Percentiles rank a stretch among this genome's conserved stretches.
Evolutionary conservation across 2,329 filamentous ascomycete species (phyloP).

Genomic region (Xylaria multiplex): DNA sequence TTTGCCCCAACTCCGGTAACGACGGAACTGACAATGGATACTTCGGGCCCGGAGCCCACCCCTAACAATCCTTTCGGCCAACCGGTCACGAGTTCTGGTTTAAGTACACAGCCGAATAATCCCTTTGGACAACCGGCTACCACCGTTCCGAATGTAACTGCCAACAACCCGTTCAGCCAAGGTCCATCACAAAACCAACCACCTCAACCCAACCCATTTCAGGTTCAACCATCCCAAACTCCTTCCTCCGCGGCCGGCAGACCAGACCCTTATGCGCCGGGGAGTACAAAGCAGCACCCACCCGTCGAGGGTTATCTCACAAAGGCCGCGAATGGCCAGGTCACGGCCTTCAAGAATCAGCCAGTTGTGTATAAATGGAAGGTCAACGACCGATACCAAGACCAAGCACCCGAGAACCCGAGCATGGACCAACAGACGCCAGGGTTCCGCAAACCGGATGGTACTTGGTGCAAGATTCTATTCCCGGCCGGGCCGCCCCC

Average conservation of each 20-base stretch:
- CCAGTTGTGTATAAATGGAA: constrained; percentile 66
- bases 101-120: constrained; percentile 35
- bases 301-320: constrained; percentile 56
- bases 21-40: constrained; percentile 45
- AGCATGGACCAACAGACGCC: constrained; percentile 50
- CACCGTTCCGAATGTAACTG: constrained; percentile 20
- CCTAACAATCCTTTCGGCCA: constrained; percentile 45
- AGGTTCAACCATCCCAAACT: constrained; percentile 30
- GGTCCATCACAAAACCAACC: constrained; percentile 23
- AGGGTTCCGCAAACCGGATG: constrained; percentile 61
- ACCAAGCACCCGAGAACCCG: constrained; percentile 27
- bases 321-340: constrained; percentile 54
- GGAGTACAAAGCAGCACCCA: constrained; percentile 58
- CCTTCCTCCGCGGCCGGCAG: constrained; percentile 32
- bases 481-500: constrained; percentile 76
- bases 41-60: constrained; percentile 40
- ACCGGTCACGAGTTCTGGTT: constrained; percentile 15
- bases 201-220: constrained; percentile 26
- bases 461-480: constrained; percentile 72
- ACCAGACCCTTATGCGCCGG: constrained; percentile 56
- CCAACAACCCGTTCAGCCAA: constrained; percentile 45
- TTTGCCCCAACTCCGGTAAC: constrained; percentile 45
- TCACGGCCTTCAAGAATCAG: constrained; percentile 71
- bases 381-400: constrained; percentile 42
- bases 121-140: constrained; percentile 48